Evolutionary conservation across 768 basidiomycete species (phyloP), one percentile per base, ranked within the genome.

Genomic region (Phallus indusiatus): DNA sequence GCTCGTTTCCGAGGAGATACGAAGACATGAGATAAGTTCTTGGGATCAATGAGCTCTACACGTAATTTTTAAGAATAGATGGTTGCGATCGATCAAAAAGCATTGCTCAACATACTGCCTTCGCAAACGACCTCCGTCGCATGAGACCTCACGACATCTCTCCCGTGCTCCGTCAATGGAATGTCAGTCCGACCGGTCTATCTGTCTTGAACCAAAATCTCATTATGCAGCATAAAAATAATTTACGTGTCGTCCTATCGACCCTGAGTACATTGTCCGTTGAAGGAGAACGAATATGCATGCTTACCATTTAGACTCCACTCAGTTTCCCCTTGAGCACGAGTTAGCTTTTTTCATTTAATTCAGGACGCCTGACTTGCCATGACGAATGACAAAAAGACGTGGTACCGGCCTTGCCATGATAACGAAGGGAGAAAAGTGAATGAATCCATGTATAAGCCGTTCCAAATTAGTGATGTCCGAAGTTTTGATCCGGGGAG

Each of bases 141-240:
- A 62, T 84, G 81, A 42, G 78, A 75, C 59, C 75, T 77, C 60
- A 95, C 80, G 66, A 88, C 81, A 55, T 80, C 73, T 67, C 86
- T 86, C 12, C 94, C 94, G 33, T 78, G 77, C 18, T 72, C 68
- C 3, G 94, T 96, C 56, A 98, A 78, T 21, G 93, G 88, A 54
- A 98, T 94, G 68, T 98, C 93, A 4, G 83, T 80, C 35, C 79
- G 79, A 47, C 94, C 94, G 3, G 94, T 96, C 91, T 95, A 64
- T 42, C 20, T 22, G 52, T 55, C 47, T n/a, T 17, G 14, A 18
- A 46, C 6, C 2, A 12, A 24, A 55, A 33, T 20, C 17, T 7
- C 28, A 46, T 35, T 24, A 20, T 36, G 33, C 16, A 36, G 9
- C 10, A 12, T 14, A 48, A 24, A 17, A 16, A 12, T 14, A 48